A percentile compares a stretch with the other conserved stretches of the same genome.
Conservation (phyloP, 1,284 basidiomycete species). For the Cutaneotrichosporon dermatis region DNA sequence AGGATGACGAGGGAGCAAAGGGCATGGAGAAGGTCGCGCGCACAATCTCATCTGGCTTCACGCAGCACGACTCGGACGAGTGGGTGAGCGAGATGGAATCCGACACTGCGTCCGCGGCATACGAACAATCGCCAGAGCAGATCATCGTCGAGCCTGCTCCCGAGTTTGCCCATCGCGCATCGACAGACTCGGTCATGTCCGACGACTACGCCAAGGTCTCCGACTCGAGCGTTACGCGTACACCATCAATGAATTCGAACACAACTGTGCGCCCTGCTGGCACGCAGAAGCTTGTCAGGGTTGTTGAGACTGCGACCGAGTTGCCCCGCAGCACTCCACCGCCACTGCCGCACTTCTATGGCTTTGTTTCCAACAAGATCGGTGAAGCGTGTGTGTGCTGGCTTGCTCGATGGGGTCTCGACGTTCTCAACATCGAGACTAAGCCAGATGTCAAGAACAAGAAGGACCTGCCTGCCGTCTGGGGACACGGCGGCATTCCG, state of each 20-base stretch:
- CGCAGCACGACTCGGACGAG: slow-evolving; percentile 8
- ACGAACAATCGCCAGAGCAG: neutral
- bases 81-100: slow-evolving; percentile 10
- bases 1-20: slow-evolving; percentile 59
- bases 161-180: neutral
- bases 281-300: neutral
- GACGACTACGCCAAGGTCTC: slow-evolving; percentile 11
- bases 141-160: neutral
- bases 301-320: neutral
- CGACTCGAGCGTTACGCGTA: slow-evolving; percentile 9
- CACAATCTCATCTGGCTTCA: slow-evolving; percentile 36
- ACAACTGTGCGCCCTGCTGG: slow-evolving; percentile 8
- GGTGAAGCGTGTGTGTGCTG: slow-evolving; percentile 85
- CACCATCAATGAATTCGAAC: slow-evolving; percentile 10
- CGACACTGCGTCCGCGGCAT: neutral
- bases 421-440: slow-evolving; percentile 68
- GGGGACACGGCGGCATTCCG: slow-evolving; percentile 65
- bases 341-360: slow-evolving; percentile 61
- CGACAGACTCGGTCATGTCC: slow-evolving; percentile 14
- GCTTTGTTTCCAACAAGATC: slow-evolving; percentile 77
- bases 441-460: slow-evolving; percentile 17
- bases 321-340: slow-evolving; percentile 1
- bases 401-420: slow-evolving; percentile 78
- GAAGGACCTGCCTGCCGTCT: slow-evolving; percentile 50
- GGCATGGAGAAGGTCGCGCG: slow-evolving; percentile 67